Evolutionary conservation across 2,329 filamentous ascomycete genomes (phyloP), one percentile per base, ranked within the genome.

Genomic region (Exophiala phaeomuriformis): DNA sequence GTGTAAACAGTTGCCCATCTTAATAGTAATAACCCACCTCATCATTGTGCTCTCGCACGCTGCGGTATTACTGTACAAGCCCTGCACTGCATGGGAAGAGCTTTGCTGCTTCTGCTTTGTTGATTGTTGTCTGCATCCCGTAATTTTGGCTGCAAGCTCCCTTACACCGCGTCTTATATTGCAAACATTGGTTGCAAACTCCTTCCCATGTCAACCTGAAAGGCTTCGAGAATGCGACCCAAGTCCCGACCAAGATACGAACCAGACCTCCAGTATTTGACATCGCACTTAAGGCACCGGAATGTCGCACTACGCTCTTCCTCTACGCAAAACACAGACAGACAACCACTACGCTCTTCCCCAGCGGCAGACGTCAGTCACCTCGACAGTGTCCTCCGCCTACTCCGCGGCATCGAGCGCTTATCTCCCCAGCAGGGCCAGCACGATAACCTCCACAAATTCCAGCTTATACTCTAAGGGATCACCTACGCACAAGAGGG

Each of bases 401-500:
- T 77, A 75, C 61, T 79, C 78, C 2, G 58, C 69, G 48, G 73
- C 69, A 40, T 76, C 77, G 2, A 73, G 72, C 59, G 71, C 72
- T 8, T 72, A 75, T 56, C 64, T 71, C 2, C 77, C 77, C n/a
- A 80, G 77, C 63, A 75, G 78, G 47, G 81, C 82, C 37, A 88
- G 84, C 68, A 86, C 86, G 45, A 75, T 85, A 61, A 88, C 85
- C 12, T 91, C 88, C 32, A 78, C 82, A 59, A 78, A 78, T n/a
- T 88, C 87, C 33, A 82, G 80, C 67, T 75, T 75, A 43, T 80
- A 81, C 52, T 65, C 64, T 12, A 55, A 51, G 44, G 67, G 65
- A 31, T 66, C 68, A 49, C 62, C 68, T 47, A 76, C 77, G 46
- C 88, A 91, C 66, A 86, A 83, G 68, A 82, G 88, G 67, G 86